Evolutionary conservation across 2,329 filamentous ascomycete genomes (phyloP).

Genomic region (Colletotrichum coccodes): DNA sequence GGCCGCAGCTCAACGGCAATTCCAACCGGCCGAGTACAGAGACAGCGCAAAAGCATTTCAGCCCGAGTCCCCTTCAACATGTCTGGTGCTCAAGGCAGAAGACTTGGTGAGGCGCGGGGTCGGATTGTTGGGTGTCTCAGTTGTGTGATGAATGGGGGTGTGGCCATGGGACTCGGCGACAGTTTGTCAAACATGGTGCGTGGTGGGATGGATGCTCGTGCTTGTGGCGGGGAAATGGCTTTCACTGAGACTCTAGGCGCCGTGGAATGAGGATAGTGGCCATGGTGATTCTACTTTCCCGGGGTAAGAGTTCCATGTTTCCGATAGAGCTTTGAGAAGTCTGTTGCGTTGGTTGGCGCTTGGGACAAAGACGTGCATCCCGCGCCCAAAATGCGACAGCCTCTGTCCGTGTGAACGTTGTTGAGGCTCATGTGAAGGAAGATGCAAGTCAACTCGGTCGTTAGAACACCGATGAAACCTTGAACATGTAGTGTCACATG

Average conservation of each 20-base stretch:
- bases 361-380: neutral
- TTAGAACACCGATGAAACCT: neutral
- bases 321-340: neutral
- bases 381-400: no score
- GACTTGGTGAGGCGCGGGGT: constrained; percentile 6
- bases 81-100: neutral
- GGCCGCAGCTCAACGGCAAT: neutral
- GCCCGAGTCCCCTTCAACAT: neutral
- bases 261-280: neutral
- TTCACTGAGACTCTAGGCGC: neutral
- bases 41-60: neutral
- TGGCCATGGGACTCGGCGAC: neutral
- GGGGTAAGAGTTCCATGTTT: neutral
- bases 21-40: neutral
- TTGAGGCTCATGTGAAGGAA: neutral
- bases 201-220: no score
- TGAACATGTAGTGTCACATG: neutral
- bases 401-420: neutral
- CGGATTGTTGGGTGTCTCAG: constrained; percentile 8
- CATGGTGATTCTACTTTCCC: neutral
- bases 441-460: neutral
- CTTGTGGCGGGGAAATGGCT: neutral
- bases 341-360: neutral
- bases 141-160: neutral
- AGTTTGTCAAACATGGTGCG: neutral